Evolutionary conservation across 2,329 filamentous ascomycete species (phyloP).

Genomic region (Apiospora sp.): DNA sequence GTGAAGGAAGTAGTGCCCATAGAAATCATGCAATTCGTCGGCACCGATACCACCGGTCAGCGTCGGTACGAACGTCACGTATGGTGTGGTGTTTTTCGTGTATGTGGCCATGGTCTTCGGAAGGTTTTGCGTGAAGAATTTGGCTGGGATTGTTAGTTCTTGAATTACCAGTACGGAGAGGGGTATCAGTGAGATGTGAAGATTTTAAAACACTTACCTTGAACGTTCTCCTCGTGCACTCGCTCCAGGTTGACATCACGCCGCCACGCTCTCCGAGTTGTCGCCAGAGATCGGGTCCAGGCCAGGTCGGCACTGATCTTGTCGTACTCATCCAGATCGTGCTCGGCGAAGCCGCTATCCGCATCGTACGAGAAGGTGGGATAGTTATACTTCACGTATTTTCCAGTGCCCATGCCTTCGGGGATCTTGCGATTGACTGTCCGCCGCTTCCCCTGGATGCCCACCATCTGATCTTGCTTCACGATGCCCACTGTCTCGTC

Average conservation of each 20-base stretch:
- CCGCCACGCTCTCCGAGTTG: slow-evolving; percentile 69
- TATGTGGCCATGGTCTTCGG: slow-evolving; percentile 68
- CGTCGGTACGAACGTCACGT: slow-evolving; percentile 74
- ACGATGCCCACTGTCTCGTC: slow-evolving; percentile 49
- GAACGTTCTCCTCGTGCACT: slow-evolving; percentile 71
- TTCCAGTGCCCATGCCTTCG: slow-evolving; percentile 48
- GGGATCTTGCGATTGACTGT: slow-evolving; percentile 45
- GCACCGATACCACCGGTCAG: slow-evolving; percentile 70
- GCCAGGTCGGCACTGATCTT: slow-evolving; percentile 70
- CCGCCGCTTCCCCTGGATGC: slow-evolving; percentile 53
- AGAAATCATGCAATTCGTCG: slow-evolving; percentile 66
- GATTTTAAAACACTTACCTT: slow-evolving; percentile 52
- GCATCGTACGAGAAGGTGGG: slow-evolving; percentile 53
- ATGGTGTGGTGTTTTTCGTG: slow-evolving; percentile 68
- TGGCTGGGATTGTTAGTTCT: slow-evolving; percentile 40
- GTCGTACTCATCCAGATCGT: slow-evolving; percentile 73
- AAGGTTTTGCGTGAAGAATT: slow-evolving; percentile 66
- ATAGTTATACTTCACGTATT: slow-evolving; percentile 46
- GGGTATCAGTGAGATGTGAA: too few species aligned
- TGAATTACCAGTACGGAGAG: too few species aligned
- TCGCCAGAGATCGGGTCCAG: slow-evolving; percentile 70
- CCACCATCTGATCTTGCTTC: slow-evolving; percentile 52
- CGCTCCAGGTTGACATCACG: slow-evolving; percentile 69
- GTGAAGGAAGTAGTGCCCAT: slow-evolving; percentile 70
- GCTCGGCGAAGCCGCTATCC: slow-evolving; percentile 74